phyloP scores from a whole-genome alignment of 2,329 filamentous ascomycete species.

The Cryphonectria naterciae region DNA sequence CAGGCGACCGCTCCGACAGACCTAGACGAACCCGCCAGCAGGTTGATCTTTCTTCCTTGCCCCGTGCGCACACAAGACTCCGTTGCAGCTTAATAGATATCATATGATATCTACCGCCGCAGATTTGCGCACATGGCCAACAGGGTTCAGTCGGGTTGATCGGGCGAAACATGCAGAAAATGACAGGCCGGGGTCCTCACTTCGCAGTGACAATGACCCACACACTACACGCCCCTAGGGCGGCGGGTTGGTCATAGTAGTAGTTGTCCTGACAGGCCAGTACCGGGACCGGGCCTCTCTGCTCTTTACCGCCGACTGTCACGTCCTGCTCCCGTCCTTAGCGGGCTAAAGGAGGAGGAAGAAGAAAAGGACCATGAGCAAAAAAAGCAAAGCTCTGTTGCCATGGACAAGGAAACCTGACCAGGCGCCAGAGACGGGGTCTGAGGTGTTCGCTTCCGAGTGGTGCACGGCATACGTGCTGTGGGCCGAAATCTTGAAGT shows the following conservation, averaged over 20 bases:
- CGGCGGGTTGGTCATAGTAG: neutral
- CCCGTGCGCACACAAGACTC: neutral
- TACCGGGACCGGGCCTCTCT: neutral
- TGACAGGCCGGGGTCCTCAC: constrained; percentile 29
- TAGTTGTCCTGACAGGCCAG: neutral
- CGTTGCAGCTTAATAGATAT: constrained; percentile 11
- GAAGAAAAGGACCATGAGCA: too few species aligned
- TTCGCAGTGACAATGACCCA: constrained; percentile 12
- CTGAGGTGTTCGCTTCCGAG: constrained; percentile 18
- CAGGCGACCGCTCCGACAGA: constrained; percentile 16
- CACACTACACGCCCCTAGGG: constrained; percentile 3
- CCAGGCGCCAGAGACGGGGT: neutral
- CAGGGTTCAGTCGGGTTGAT: constrained; percentile 27
- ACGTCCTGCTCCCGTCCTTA: neutral
- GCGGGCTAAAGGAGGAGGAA: neutral
- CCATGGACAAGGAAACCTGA: neutral
- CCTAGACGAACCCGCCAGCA: constrained; percentile 11
- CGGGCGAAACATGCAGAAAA: constrained; percentile 30
- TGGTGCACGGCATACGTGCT: constrained; percentile 14
- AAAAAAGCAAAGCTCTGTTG: neutral
- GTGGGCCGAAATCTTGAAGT: constrained; percentile 27
- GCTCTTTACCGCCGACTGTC: constrained; percentile 7
- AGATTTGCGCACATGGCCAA: constrained; percentile 30
- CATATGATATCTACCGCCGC: constrained; percentile 25
- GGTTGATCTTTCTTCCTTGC: neutral